These are phyloP conservation scores for Cercospora janseana DNA, from an alignment of 2,329 filamentous ascomycete species.

Conservation along the genomic window DNA sequence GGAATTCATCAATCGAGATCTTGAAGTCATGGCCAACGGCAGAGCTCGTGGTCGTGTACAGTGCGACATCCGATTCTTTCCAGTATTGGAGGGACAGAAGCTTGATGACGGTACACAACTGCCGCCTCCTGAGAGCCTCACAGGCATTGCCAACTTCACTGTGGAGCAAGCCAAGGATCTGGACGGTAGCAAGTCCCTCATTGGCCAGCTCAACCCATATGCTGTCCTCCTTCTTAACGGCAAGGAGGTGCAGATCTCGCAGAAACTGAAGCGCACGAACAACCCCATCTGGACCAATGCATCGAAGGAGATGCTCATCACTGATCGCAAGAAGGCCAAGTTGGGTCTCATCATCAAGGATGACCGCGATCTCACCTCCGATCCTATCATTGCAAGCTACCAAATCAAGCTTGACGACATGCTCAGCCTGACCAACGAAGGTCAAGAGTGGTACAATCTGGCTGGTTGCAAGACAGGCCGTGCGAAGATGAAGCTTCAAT, in stretches of 20 bases:
- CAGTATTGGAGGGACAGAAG: constrained; percentile 72
- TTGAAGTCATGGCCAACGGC: constrained; percentile 82
- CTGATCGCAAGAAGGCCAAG: constrained; percentile 85
- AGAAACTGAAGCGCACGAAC: constrained; percentile 94
- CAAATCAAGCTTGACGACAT: constrained; percentile 95
- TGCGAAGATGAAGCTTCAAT: constrained; percentile 86
- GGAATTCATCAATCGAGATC: constrained; percentile 77
- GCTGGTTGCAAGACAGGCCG: constrained; percentile 77
- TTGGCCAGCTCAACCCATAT: constrained; percentile 89
- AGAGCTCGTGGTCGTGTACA: constrained; percentile 77
- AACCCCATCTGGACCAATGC: constrained; percentile 95
- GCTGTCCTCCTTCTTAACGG: constrained; percentile 84
- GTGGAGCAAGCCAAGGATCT: constrained; percentile 96
- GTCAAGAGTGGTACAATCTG: constrained; percentile 94
- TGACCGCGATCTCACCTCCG: constrained; percentile 77
- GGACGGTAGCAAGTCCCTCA: constrained; percentile 85
- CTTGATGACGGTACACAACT: constrained; percentile 73
- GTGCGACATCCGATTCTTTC: constrained; percentile 90
- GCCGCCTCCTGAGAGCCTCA: constrained; percentile 83
- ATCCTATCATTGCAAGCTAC: constrained; percentile 85
- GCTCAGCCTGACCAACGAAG: constrained; percentile 84
- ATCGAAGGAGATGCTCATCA: constrained; percentile 91
- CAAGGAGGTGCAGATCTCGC: constrained; percentile 83
- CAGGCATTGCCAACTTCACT: constrained; percentile 89
- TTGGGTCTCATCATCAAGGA: constrained; percentile 93